Evolutionary conservation across 164 flowering plant species (phyloP).

Genomic region (Santalum album): DNA sequence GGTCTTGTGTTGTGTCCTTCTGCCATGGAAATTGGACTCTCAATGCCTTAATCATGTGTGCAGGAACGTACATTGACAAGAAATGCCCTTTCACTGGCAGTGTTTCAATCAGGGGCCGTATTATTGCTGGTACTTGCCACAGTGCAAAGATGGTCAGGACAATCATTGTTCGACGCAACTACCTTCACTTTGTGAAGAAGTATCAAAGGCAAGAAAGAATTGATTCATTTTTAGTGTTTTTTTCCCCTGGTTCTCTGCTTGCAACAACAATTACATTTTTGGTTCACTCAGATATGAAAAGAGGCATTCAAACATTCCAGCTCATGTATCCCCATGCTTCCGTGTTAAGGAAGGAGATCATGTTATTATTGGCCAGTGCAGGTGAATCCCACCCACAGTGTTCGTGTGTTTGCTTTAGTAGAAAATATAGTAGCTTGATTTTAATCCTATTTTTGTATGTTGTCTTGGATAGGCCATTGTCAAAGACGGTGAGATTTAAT

Average conservation of each 20-base stretch:
- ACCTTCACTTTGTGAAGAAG: constrained; percentile 37
- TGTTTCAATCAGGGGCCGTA: constrained; percentile 34
- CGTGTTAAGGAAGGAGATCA: constrained; percentile 14
- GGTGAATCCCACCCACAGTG: too few relatives aligned
- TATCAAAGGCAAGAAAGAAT: constrained; percentile 23
- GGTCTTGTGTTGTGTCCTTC: too few relatives aligned
- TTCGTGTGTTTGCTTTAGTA: too few relatives aligned
- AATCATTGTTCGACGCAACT: constrained; percentile 31
- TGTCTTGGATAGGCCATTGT: constrained; percentile 32
- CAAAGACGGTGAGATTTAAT: constrained; percentile 67
- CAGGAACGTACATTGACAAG: constrained; percentile 3
- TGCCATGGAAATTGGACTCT: too few relatives aligned
- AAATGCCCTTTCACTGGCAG: constrained; percentile 1
- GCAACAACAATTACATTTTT: not conserved
- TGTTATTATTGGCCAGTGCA: constrained; percentile 14
- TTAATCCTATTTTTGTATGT: too few relatives aligned
- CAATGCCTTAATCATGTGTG: not conserved
- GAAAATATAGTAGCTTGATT: too few relatives aligned
- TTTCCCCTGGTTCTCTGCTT: too few relatives aligned
- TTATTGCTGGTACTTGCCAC: constrained; percentile 25
- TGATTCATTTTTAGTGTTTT: not conserved
- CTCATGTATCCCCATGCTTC: constrained; percentile 14
- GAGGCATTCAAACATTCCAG: constrained; percentile 13
- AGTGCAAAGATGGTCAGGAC: constrained; percentile 24
- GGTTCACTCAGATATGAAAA: constrained; percentile 10